Evolutionary conservation across 2,329 filamentous ascomycete genomes (phyloP), one percentile per base, ranked within the genome.

Genomic region (Fusarium virguliforme): DNA sequence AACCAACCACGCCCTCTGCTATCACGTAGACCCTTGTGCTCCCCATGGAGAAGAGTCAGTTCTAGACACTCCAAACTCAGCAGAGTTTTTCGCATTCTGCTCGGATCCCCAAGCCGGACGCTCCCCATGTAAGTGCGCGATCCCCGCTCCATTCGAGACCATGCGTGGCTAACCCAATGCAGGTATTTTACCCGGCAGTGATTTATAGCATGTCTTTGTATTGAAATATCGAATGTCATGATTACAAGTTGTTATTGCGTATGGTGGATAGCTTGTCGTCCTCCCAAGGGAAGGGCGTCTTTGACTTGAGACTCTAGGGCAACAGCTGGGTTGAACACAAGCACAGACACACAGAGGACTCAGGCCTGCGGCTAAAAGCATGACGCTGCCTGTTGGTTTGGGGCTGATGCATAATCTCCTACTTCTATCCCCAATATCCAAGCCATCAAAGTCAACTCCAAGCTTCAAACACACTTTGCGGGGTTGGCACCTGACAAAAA

Each of bases 231-330:
- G 37, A 40, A 8, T 40, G 37, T 18, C 37, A 40, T 40, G 37
- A 40, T 40, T 40, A 40, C 37, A 40, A 40, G 37, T 40, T 40
- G 37, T 18, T 40, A 40, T 40, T 40, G 37, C n/a, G 37, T 40
- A 18, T 40, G 8, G n/a, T n/a, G 8, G 10, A 40, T 40, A n/a
- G 37, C 8, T 8, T 40, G 8, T 40, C 37, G 10, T 40, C 2
- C 18, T 40, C n/a, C 37, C 18, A n/a, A n/a, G 4, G n/a, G 8
- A 4, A 40, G 37, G 3, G 8, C 8, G 8, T 18, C 7, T 8
- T 18, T 4, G n/a, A n/a, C 4, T 4, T 5, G 2, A 40, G 4
- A 4, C 8, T 40, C 1, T n/a, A 18, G 3, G 18, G 18, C 18
- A 18, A 18, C 18, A 18, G 18, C 18, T 18, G 18, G 18, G 18